Evolutionary conservation across 2,329 filamentous ascomycete genomes (phyloP).

Genomic region (Gremmenia infestans): DNA sequence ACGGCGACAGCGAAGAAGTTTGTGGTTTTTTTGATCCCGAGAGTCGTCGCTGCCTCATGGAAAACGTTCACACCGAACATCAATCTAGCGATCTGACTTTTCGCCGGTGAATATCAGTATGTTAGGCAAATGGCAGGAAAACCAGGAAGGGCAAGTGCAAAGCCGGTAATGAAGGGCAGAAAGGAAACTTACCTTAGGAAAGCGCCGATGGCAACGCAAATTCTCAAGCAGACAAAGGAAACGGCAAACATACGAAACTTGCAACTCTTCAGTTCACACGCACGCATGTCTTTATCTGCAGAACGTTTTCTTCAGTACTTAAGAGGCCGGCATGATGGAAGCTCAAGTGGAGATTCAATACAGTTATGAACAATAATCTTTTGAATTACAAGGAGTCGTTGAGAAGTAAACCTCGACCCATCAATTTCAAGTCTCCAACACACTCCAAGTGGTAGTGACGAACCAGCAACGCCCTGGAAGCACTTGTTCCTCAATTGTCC

Average conservation of each 20-base stretch:
- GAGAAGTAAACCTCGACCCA: background rate
- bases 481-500: background rate
- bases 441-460: background rate
- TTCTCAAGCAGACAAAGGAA: too few relatives aligned
- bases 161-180: background rate
- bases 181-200: background rate
- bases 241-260: too few relatives aligned
- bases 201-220: background rate
- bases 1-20: background rate
- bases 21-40: background rate
- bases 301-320: too few relatives aligned
- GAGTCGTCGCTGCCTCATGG: background rate
- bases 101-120: background rate
- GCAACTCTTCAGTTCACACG: too few relatives aligned
- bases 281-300: background rate
- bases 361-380: too few relatives aligned
- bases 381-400: too few relatives aligned
- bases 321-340: too few relatives aligned
- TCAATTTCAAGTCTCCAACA: background rate
- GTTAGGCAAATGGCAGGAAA: background rate
- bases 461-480: background rate
- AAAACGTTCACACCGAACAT: background rate
- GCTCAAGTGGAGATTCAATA: too few relatives aligned
- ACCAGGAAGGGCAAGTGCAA: background rate
- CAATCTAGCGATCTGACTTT: background rate